phyloP scores from a whole-genome alignment of 2,329 filamentous ascomycete genomes.

The Diaporthe australafricana region DNA sequence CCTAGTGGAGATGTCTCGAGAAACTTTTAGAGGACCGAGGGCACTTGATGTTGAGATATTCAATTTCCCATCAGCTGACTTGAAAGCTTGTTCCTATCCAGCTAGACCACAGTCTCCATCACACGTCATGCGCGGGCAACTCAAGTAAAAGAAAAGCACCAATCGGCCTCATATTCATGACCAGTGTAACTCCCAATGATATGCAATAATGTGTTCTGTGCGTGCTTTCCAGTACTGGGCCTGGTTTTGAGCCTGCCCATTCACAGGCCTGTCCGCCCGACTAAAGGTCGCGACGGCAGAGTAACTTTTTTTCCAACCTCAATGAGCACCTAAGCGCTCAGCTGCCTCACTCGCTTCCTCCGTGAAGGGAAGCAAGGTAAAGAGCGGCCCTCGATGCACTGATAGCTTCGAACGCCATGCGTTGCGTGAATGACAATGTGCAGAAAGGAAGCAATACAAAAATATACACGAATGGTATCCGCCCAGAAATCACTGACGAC shows the following conservation, averaged over 20 bases:
- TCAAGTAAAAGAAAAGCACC: not conserved
- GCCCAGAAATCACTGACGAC: not conserved
- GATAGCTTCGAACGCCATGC: slow-evolving; percentile 23
- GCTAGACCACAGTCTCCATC: not conserved
- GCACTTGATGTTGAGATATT: not conserved
- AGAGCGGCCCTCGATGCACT: not conserved
- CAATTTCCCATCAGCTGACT: not conserved
- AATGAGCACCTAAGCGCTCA: not conserved
- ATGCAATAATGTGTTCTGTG: slow-evolving; percentile 7
- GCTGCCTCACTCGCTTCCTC: not conserved
- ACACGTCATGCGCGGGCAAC: not conserved
- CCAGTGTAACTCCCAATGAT: not conserved
- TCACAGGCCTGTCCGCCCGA: not conserved
- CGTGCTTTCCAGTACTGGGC: not conserved
- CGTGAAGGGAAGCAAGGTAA: not conserved
- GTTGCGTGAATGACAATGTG: not conserved
- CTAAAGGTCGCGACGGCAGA: not conserved
- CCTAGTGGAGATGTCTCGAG: not conserved
- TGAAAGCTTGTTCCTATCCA: slow-evolving; percentile 5
- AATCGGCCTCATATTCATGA: not conserved
- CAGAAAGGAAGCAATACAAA: not conserved
- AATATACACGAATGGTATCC: slow-evolving; percentile 17
- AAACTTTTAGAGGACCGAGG: not conserved
- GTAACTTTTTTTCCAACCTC: slow-evolving; percentile 2
- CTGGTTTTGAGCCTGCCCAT: not conserved